Percentiles rank a stretch among this genome's conserved stretches.
These are phyloP conservation scores for Gymnopilus junonius DNA, from an alignment of 768 basidiomycete species.

Conservation along the genomic window DNA sequence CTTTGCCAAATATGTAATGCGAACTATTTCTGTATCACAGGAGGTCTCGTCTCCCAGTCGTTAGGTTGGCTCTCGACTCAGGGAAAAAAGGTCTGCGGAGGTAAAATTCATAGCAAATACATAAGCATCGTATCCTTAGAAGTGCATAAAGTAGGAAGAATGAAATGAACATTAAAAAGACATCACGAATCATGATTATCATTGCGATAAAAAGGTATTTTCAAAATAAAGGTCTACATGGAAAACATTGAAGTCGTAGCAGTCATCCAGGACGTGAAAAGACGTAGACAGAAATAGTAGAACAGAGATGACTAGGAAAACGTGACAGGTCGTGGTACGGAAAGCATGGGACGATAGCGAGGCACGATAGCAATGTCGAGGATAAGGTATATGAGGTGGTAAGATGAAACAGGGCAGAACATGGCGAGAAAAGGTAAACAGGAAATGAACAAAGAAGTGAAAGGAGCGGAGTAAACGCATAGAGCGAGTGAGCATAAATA, in stretches of 20 bases:
- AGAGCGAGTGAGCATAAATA: conserved; percentile 3
- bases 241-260: background rate
- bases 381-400: background rate
- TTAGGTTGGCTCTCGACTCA: too few species aligned
- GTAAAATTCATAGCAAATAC: background rate
- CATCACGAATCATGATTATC: background rate
- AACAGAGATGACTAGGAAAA: conserved; percentile 3
- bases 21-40: background rate
- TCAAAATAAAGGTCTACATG: background rate
- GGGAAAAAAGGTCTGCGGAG: too few species aligned
- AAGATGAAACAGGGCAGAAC: conserved; percentile 13
- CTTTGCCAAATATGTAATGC: conserved; percentile 2
- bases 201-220: background rate
- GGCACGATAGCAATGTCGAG: conserved; percentile 21
- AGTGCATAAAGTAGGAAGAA: background rate
- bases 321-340: background rate
- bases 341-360: conserved; percentile 19
- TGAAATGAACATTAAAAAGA: background rate
- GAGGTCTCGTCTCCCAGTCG: too few species aligned
- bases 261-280: conserved; percentile 10
- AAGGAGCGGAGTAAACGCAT: conserved; percentile 13
- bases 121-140: background rate
- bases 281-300: conserved; percentile 3
- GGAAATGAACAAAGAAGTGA: conserved; percentile 3
- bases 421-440: conserved; percentile 5